A percentile compares a stretch with the other conserved stretches of the same genome.
These are phyloP conservation scores for Xylaria arbuscula DNA, from an alignment of 2,329 filamentous ascomycete genomes.

Conservation along the genomic window DNA sequence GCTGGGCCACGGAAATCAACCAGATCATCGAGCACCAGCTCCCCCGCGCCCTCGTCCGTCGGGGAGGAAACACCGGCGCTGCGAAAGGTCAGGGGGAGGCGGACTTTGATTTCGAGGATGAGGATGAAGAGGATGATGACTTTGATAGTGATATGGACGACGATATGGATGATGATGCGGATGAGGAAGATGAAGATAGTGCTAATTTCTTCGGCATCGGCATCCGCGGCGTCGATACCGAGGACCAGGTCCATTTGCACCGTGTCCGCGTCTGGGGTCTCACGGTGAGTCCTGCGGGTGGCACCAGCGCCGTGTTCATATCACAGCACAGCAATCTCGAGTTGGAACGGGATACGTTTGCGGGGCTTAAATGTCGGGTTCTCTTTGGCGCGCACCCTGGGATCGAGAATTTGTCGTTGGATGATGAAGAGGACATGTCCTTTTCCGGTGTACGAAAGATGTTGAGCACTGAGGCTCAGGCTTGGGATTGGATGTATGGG, in stretches of 20 bases:
- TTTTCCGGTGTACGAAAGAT: not conserved
- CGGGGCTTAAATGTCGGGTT: constrained; percentile 53
- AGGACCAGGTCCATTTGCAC: constrained; percentile 60
- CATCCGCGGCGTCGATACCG: constrained; percentile 47
- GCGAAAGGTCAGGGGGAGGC: constrained; percentile 48
- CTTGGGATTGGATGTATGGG: constrained; percentile 71
- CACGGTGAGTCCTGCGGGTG: constrained; percentile 62
- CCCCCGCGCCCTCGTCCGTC: constrained; percentile 59
- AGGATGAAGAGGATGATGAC: constrained; percentile 48
- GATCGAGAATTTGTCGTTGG: not conserved
- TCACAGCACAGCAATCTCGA: constrained; percentile 62
- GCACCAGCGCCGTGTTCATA: constrained; percentile 62
- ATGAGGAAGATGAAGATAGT: constrained; percentile 37
- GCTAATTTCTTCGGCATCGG: constrained; percentile 39
- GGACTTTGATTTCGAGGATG: constrained; percentile 43
- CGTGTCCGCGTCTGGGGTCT: constrained; percentile 66
- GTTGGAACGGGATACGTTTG: constrained; percentile 57
- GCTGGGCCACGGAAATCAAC: constrained; percentile 62
- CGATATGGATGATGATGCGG: constrained; percentile 44
- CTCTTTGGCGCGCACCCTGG: constrained; percentile 50
- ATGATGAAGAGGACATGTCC: not conserved
- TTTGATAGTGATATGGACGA: constrained; percentile 47
- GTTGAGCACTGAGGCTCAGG: constrained; percentile 64
- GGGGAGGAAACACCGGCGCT: constrained; percentile 47
- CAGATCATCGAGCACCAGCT: constrained; percentile 58